These are phyloP conservation scores for Vachellia collinsii DNA, from an alignment of 306 rosid species.

Conservation along the genomic window DNA sequence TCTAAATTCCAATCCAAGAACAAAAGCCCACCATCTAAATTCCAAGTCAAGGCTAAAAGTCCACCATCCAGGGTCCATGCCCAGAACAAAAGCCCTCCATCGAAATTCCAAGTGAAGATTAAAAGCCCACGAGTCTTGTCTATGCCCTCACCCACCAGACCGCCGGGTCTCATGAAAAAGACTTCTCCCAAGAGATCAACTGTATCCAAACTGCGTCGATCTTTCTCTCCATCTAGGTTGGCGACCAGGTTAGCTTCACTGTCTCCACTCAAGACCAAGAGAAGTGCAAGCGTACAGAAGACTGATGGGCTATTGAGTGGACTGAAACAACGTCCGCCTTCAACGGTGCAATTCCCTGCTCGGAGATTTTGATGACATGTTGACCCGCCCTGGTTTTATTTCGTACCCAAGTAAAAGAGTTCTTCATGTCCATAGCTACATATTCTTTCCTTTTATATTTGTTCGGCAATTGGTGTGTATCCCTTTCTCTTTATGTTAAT, in stretches of 20 bases:
- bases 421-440: constrained; percentile 62
- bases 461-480: constrained; percentile 28
- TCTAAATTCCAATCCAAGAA: constrained; percentile 67
- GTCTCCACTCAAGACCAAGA: constrained; percentile 75
- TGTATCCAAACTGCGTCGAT: constrained; percentile 65
- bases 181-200: constrained; percentile 71
- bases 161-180: constrained; percentile 37
- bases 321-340: constrained; percentile 63
- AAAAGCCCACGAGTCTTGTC: constrained; percentile 61
- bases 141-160: constrained; percentile 54
- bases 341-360: constrained; percentile 51
- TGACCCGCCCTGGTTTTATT: not conserved
- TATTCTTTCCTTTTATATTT: not conserved
- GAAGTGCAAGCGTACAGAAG: constrained; percentile 44
- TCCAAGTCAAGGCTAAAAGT: constrained; percentile 59
- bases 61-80: constrained; percentile 69
- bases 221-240: constrained; percentile 80
- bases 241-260: constrained; percentile 74
- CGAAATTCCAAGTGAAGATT: constrained; percentile 66
- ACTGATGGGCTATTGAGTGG: constrained; percentile 57
- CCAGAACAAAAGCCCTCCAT: constrained; percentile 62
- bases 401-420: constrained; percentile 37
- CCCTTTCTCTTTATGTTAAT: constrained; percentile 24
- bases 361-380: constrained; percentile 44
- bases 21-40: constrained; percentile 69